phyloP scores from a whole-genome alignment of 805 yeast genomes.

The Lipomyces lipofer region DNA sequence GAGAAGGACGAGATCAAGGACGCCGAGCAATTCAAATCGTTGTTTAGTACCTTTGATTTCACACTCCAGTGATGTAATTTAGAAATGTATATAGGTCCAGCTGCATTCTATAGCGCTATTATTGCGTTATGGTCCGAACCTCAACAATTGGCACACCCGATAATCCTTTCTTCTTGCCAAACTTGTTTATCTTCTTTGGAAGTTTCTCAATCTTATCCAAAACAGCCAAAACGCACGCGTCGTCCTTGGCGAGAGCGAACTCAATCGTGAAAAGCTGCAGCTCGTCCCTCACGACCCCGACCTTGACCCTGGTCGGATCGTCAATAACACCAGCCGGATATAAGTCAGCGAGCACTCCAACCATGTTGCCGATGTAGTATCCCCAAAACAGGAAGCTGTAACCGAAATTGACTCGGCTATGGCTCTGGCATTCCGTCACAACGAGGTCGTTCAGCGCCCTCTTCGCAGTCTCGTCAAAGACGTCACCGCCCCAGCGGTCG shows the following conservation, averaged over 20 bases:
- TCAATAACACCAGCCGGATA: slow-evolving; percentile 25
- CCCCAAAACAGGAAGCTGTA: slow-evolving; percentile 25
- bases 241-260: slow-evolving; percentile 10
- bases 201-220: slow-evolving; percentile 48
- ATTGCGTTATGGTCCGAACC: too few species aligned
- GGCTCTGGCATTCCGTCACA: too few species aligned
- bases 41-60: slow-evolving; percentile 57
- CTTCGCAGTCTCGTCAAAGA: slow-evolving; percentile 34
- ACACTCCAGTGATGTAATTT: slow-evolving; percentile 31
- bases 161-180: slow-evolving; percentile 43
- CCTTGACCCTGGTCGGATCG: slow-evolving; percentile 12
- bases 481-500: slow-evolving; percentile 81
- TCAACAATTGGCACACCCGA: slow-evolving; percentile 20
- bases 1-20: slow-evolving; percentile 62
- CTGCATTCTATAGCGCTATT: neutral
- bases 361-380: slow-evolving; percentile 17
- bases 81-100: neutral
- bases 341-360: slow-evolving; percentile 11
- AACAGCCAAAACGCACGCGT: slow-evolving; percentile 9
- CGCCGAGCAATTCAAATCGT: slow-evolving; percentile 59
- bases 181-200: slow-evolving; percentile 61
- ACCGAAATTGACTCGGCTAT: slow-evolving; percentile 11
- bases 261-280: slow-evolving; percentile 4
- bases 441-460: slow-evolving; percentile 16
- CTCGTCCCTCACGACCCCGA: slow-evolving; percentile 10